phyloP scores from a whole-genome alignment of 352 stramenopile species.

The Phytophthora macrochlamydospora region DNA sequence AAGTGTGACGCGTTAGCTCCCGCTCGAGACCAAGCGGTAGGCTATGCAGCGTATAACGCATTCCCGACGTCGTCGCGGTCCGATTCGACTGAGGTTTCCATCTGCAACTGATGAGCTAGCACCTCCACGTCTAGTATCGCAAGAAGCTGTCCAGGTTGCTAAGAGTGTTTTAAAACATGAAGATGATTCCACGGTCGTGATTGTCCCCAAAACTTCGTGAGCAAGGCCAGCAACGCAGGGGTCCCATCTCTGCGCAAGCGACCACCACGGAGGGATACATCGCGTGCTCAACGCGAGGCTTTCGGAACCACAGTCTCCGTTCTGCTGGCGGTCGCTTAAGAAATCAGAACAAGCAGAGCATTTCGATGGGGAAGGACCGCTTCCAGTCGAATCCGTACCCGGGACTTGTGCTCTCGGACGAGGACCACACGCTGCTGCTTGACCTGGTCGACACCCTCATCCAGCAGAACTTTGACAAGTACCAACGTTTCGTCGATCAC shows the following conservation, averaged over 20 bases:
- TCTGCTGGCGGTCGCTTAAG: not conserved
- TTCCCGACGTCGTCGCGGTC: constrained; percentile 25
- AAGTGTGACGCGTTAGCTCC: constrained; percentile 22
- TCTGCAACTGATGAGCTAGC: not conserved
- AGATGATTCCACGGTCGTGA: too few relatives aligned
- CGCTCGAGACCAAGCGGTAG: constrained; percentile 21
- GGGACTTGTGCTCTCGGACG: constrained; percentile 6
- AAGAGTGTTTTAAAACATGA: too few relatives aligned
- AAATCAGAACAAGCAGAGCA: not conserved
- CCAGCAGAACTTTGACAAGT: constrained; percentile 23
- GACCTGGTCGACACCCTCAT: constrained; percentile 31
- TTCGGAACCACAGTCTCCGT: not conserved
- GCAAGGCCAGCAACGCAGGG: too few relatives aligned
- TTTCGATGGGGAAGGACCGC: constrained; percentile 9
- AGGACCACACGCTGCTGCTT: constrained; percentile 17
- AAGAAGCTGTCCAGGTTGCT: too few relatives aligned
- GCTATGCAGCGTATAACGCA: constrained; percentile 28
- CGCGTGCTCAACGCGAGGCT: not conserved
- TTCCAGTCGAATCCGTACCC: constrained; percentile 21
- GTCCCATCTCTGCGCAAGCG: not conserved
- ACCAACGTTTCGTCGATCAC: constrained; percentile 9
- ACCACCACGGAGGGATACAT: not conserved
- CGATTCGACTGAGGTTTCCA: constrained; percentile 1
- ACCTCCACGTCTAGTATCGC: too few relatives aligned
- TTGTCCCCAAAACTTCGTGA: too few relatives aligned